These are phyloP conservation scores for Hypoxylon sp. DNA, from an alignment of 2,329 filamentous ascomycete species.

Conservation along the genomic window DNA sequence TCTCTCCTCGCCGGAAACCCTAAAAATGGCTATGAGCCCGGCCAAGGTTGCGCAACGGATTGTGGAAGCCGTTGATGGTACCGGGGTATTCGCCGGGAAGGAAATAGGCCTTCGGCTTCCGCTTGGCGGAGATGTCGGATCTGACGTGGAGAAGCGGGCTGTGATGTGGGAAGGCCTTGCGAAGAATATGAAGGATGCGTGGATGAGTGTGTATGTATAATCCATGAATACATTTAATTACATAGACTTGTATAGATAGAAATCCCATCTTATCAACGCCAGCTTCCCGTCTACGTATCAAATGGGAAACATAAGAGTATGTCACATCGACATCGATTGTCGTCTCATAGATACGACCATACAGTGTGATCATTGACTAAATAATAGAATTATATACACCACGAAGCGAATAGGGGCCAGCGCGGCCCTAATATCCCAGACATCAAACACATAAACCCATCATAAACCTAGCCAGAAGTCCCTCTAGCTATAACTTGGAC, in stretches of 20 bases:
- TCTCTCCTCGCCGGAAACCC: constrained; percentile 11
- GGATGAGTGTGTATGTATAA: constrained; percentile 28
- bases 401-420: constrained; percentile 14
- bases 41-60: constrained; percentile 42
- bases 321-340: neutral
- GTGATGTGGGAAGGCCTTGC: constrained; percentile 6
- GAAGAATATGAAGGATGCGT: constrained; percentile 29
- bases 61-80: constrained; percentile 47
- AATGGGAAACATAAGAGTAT: neutral
- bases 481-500: neutral
- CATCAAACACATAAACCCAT: neutral
- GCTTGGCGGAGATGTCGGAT: constrained; percentile 34
- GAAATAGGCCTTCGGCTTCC: constrained; percentile 32
- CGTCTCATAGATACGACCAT: neutral
- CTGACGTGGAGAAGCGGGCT: constrained; percentile 19
- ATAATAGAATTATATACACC: constrained; percentile 6
- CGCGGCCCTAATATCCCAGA: neutral
- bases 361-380: constrained; percentile 1
- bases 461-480: neutral
- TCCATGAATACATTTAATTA: neutral
- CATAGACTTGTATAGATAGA: neutral
- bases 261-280: neutral
- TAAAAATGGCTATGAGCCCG: constrained; percentile 22
- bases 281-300: neutral
- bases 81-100: constrained; percentile 42